Percentiles rank a stretch among this genome's conserved stretches.
phyloP scores from a whole-genome alignment of 2,329 filamentous ascomycete species.

The Claviceps capensis region DNA sequence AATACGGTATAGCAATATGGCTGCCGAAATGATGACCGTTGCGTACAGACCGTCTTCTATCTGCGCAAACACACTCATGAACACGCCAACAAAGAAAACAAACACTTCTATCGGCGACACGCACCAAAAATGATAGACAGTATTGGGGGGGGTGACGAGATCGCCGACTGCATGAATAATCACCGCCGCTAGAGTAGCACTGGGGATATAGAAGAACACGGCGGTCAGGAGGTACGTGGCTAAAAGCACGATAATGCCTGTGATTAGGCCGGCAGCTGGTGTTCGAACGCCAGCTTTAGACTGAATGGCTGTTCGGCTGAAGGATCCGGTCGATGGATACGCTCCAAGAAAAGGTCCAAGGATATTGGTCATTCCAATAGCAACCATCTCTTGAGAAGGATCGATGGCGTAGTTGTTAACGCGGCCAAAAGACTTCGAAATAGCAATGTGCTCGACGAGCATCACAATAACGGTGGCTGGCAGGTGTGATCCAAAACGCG shows the following conservation, averaged over 20 bases:
- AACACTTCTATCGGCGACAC: conserved; percentile 81
- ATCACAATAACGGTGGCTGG: conserved; percentile 87
- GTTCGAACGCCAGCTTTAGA: conserved; percentile 92
- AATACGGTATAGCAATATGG: conserved; percentile 69
- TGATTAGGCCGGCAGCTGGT: conserved; percentile 80
- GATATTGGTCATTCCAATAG: conserved; percentile 81
- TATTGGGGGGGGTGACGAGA: conserved; percentile 80
- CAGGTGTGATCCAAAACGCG: conserved; percentile 54
- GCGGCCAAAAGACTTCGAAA: conserved; percentile 90
- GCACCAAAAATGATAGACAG: conserved; percentile 88
- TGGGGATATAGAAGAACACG: conserved; percentile 90
- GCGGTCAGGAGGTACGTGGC: conserved; percentile 80
- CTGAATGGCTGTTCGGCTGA: conserved; percentile 92
- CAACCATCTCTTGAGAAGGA: conserved; percentile 90
- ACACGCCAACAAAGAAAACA: conserved; percentile 85
- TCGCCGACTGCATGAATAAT: conserved; percentile 95
- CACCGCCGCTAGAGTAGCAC: conserved; percentile 65
- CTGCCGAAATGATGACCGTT: conserved; percentile 64
- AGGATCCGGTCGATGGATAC: conserved; percentile 88
- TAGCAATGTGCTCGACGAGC: conserved; percentile 91
- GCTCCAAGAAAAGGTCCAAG: conserved; percentile 83
- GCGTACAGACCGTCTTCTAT: conserved; percentile 92
- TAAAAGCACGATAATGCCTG: conserved; percentile 69
- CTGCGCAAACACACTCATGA: conserved; percentile 74
- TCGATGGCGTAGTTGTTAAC: conserved; percentile 95